Percentiles rank a stretch among this genome's conserved stretches.
These are phyloP conservation scores for Stellera chamaejasme DNA, from an alignment of 345 rosid species.

Conservation along the genomic window DNA sequence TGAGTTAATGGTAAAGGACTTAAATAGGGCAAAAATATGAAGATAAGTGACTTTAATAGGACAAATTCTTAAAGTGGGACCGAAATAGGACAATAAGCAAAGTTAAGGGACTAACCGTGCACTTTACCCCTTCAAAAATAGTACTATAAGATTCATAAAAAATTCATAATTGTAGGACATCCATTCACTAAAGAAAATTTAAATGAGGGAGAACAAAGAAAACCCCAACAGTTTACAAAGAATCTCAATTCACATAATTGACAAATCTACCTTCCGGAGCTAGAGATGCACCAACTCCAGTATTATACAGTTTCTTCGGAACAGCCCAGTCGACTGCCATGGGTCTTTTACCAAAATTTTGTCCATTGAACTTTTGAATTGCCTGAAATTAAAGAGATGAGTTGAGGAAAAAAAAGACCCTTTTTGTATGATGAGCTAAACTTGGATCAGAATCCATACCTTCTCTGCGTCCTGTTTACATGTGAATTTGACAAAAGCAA, in stretches of 20 bases:
- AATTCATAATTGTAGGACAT: too few species aligned
- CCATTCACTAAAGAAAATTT: not conserved
- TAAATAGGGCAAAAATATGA: too few species aligned
- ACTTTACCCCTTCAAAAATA: too few species aligned
- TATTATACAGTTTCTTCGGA: constrained; percentile 69
- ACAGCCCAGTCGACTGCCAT: constrained; percentile 98
- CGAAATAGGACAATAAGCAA: too few species aligned
- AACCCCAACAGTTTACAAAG: constrained; percentile 2
- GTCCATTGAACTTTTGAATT: constrained; percentile 80
- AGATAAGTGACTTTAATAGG: too few species aligned
- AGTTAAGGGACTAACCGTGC: too few species aligned
- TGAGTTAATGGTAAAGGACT: too few species aligned
- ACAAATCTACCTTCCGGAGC: constrained; percentile 48
- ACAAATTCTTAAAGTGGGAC: too few species aligned
- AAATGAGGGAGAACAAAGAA: not conserved
- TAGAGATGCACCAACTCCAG: constrained; percentile 30
- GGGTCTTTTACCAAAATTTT: constrained; percentile 62
- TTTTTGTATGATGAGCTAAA: constrained; percentile 2
- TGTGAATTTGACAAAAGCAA: constrained; percentile 93
- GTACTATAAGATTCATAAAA: too few species aligned
- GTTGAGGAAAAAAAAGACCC: constrained; percentile 1
- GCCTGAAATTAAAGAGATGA: constrained; percentile 45
- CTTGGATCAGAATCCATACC: constrained; percentile 30
- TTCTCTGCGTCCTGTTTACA: constrained; percentile 84
- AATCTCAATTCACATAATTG: constrained; percentile 7